Evolutionary conservation across 495 filamentous ascomycete species (phyloP).

Genomic region (Penicillium coprophilum): DNA sequence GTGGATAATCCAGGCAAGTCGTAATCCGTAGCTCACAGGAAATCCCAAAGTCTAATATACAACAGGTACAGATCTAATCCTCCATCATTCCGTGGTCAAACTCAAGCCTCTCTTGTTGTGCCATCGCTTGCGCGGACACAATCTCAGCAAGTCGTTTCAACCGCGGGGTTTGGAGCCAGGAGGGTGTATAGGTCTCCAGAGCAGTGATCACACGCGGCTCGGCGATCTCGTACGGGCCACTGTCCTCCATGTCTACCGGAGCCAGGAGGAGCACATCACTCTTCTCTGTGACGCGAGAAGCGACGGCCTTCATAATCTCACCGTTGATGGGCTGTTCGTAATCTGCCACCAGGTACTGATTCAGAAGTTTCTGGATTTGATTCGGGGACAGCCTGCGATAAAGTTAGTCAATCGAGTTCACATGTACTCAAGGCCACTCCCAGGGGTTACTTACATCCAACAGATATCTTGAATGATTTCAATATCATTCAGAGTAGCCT

Average conservation of each 20-base stretch:
- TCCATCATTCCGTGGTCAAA: slow-evolving; percentile 41
- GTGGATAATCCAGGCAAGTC: slow-evolving; percentile 23
- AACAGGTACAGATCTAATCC: slow-evolving; percentile 32
- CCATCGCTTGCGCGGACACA: slow-evolving; percentile 91
- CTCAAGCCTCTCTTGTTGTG: slow-evolving; percentile 85
- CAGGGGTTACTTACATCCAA: slow-evolving; percentile 76
- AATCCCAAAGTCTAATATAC: slow-evolving; percentile 32
- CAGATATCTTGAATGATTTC: slow-evolving; percentile 99
- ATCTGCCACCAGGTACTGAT: slow-evolving; percentile 98
- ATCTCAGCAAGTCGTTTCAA: slow-evolving; percentile 95
- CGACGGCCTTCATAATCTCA: slow-evolving; percentile 99
- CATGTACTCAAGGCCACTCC: neutral
- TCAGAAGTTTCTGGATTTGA: slow-evolving; percentile 98
- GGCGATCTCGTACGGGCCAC: slow-evolving; percentile 98
- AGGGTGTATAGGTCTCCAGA: slow-evolving; percentile 95
- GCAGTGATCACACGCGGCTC: slow-evolving; percentile 95
- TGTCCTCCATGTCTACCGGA: slow-evolving; percentile 98
- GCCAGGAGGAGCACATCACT: slow-evolving; percentile 89
- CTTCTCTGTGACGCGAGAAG: slow-evolving; percentile 96
- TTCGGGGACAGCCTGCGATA: slow-evolving; percentile 82
- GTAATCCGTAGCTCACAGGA: slow-evolving; percentile 36
- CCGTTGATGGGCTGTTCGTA: slow-evolving; percentile 99
- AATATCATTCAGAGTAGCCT: slow-evolving; percentile 97
- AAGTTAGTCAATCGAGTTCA: slow-evolving; percentile 11
- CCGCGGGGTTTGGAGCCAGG: slow-evolving; percentile 94